Conservation (phyloP, 805 yeast genomes). For the Kazachstania taianensis region DNA sequence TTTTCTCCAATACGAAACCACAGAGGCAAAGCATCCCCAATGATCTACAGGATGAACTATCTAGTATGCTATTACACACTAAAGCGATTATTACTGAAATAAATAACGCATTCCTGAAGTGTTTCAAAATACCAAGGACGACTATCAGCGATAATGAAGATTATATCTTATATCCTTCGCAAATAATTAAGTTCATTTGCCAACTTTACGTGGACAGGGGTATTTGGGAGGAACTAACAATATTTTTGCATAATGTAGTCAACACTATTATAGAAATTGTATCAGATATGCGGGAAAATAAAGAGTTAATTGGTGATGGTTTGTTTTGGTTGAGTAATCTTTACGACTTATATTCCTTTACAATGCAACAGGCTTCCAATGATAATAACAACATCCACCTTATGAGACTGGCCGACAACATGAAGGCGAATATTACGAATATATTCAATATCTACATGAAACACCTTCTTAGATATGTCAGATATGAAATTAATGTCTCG, state of each 20-base stretch:
- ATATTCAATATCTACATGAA: constrained; percentile 8
- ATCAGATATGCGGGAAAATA: constrained; percentile 34
- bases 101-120: constrained; percentile 72
- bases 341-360: constrained; percentile 1
- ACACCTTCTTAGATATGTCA: constrained; percentile 3
- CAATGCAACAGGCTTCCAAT: neutral
- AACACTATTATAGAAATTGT: constrained; percentile 77
- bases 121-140: constrained; percentile 75
- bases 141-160: constrained; percentile 69
- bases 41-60: constrained; percentile 63
- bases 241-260: constrained; percentile 76
- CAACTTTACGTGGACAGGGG: constrained; percentile 1
- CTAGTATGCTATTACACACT: constrained; percentile 56
- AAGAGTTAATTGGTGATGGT: constrained; percentile 2
- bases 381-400: too few relatives aligned
- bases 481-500: constrained; percentile 6
- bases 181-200: neutral
- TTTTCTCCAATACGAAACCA: too few relatives aligned
- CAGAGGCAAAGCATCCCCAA: constrained; percentile 17
- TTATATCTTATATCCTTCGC: neutral
- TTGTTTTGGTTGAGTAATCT: constrained; percentile 5
- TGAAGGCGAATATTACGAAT: neutral
- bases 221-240: constrained; percentile 45
- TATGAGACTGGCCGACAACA: neutral
- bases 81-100: constrained; percentile 66